phyloP scores from a whole-genome alignment of 805 yeast species.

The Ogataea sp. region DNA sequence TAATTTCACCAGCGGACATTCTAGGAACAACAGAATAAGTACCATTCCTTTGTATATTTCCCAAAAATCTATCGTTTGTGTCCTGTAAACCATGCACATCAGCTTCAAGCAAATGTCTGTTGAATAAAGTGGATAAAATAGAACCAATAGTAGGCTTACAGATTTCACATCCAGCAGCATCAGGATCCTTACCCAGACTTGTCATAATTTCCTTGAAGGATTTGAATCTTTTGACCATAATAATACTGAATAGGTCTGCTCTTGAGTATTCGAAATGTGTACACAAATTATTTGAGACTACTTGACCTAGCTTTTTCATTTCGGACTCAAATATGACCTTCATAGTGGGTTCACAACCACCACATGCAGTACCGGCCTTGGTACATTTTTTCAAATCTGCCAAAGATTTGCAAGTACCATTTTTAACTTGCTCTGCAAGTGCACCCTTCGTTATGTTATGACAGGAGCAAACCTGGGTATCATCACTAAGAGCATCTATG shows the following conservation, averaged over 20 bases:
- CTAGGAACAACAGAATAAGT: slow-evolving; percentile 30
- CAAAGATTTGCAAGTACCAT: slow-evolving; percentile 20
- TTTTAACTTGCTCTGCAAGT: slow-evolving; percentile 20
- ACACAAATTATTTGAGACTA: slow-evolving; percentile 24
- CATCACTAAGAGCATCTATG: slow-evolving; percentile 22
- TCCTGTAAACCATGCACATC: slow-evolving; percentile 29
- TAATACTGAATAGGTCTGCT: slow-evolving; percentile 26
- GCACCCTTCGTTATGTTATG: slow-evolving; percentile 27
- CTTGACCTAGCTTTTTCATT: slow-evolving; percentile 26
- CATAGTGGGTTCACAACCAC: slow-evolving; percentile 30
- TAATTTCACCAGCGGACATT: slow-evolving; percentile 30
- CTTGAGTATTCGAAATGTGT: slow-evolving; percentile 27
- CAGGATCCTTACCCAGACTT: slow-evolving; percentile 18
- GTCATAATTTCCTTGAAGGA: slow-evolving; percentile 24
- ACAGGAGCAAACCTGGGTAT: slow-evolving; percentile 30
- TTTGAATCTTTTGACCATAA: slow-evolving; percentile 25
- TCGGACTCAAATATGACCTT: slow-evolving; percentile 27
- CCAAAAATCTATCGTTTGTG: slow-evolving; percentile 28
- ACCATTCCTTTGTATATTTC: slow-evolving; percentile 30
- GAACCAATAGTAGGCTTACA: slow-evolving; percentile 31
- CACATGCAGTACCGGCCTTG: slow-evolving; percentile 32
- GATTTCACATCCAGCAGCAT: slow-evolving; percentile 28
- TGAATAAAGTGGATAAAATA: slow-evolving; percentile 26
- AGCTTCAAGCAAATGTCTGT: slow-evolving; percentile 22
- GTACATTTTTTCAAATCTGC: slow-evolving; percentile 27